A percentile compares a stretch with the other conserved stretches of the same genome.
phyloP scores from a whole-genome alignment of 352 stramenopile species.

The Discostella stelligera region DNA sequence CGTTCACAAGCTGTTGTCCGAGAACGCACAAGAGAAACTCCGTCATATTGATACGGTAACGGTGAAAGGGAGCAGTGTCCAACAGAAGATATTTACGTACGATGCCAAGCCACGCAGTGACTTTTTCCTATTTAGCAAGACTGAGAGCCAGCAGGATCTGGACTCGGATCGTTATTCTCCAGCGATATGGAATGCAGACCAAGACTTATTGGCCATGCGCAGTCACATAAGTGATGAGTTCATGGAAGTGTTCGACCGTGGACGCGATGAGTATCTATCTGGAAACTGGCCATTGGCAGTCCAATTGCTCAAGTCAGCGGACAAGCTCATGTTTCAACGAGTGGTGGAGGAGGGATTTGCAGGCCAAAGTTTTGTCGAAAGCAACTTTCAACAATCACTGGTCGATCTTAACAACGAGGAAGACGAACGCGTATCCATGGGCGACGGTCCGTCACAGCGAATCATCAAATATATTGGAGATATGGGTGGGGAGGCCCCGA shows the following conservation, averaged over 20 bases:
- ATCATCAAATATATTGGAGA: slow-evolving; percentile 90
- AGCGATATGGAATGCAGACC: slow-evolving; percentile 71
- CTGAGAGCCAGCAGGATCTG: slow-evolving; percentile 62
- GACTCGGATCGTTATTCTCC: slow-evolving; percentile 70
- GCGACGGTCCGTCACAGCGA: slow-evolving; percentile 89
- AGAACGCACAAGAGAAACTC: slow-evolving; percentile 85
- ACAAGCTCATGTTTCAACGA: slow-evolving; percentile 88
- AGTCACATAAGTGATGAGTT: slow-evolving; percentile 85
- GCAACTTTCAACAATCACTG: slow-evolving; percentile 2
- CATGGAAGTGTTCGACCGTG: slow-evolving; percentile 88
- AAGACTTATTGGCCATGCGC: slow-evolving; percentile 74
- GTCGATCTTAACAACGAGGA: slow-evolving; percentile 30
- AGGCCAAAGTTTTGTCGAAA: neutral
- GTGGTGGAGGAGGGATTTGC: slow-evolving; percentile 73
- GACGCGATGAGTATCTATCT: slow-evolving; percentile 90
- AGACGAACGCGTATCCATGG: slow-evolving; percentile 54
- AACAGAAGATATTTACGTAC: slow-evolving; percentile 78
- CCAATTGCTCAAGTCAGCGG: slow-evolving; percentile 84
- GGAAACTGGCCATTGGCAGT: slow-evolving; percentile 89
- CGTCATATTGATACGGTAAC: slow-evolving; percentile 94
- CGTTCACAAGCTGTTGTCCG: slow-evolving; percentile 91
- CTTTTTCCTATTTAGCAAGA: slow-evolving; percentile 74
- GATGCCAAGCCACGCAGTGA: slow-evolving; percentile 65
- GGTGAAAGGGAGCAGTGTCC: slow-evolving; percentile 91
- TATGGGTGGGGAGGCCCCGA: slow-evolving; percentile 83